phyloP scores from a whole-genome alignment of 2,329 filamentous ascomycete genomes.

The Arthrobotrys entomopaga region DNA sequence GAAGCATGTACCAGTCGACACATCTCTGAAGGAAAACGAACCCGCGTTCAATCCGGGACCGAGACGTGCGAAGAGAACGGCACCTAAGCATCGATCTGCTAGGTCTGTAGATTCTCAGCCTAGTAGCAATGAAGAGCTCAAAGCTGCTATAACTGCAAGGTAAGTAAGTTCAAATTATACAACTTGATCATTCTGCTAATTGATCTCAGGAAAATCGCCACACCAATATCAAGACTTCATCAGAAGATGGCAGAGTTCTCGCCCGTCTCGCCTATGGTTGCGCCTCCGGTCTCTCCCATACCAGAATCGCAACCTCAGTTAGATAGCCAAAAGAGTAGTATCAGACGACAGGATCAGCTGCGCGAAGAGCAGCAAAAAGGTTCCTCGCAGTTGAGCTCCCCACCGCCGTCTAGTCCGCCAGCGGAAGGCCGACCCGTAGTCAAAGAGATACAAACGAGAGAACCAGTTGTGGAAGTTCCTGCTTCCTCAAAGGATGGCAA shows the following conservation, averaged over 20 bases:
- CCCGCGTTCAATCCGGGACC: constrained; percentile 35
- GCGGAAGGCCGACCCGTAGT: background rate
- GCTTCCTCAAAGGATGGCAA: constrained; percentile 27
- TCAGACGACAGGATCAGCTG: constrained; percentile 36
- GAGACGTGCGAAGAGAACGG: constrained; percentile 31
- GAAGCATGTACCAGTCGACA: constrained; percentile 17
- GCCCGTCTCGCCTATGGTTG: constrained; percentile 40
- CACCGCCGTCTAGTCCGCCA: constrained; percentile 46
- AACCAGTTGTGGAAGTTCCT: constrained; percentile 41
- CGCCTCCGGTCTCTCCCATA: constrained; percentile 29
- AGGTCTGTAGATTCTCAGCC: constrained; percentile 18
- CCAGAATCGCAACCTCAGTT: constrained; percentile 26
- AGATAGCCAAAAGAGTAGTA: constrained; percentile 26
- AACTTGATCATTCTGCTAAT: background rate
- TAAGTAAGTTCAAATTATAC: background rate
- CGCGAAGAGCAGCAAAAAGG: constrained; percentile 40
- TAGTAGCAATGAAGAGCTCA: constrained; percentile 31
- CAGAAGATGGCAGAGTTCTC: constrained; percentile 50
- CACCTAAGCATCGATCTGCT: constrained; percentile 6
- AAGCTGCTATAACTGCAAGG: constrained; percentile 22
- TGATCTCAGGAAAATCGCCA: constrained; percentile 38
- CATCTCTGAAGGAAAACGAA: constrained; percentile 37
- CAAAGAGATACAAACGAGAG: background rate
- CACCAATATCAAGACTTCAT: constrained; percentile 39
- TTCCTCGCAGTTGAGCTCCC: constrained; percentile 48